phyloP scores from a whole-genome alignment of 2,329 filamentous ascomycete species.

The Myriosclerotinia scirpicola region DNA sequence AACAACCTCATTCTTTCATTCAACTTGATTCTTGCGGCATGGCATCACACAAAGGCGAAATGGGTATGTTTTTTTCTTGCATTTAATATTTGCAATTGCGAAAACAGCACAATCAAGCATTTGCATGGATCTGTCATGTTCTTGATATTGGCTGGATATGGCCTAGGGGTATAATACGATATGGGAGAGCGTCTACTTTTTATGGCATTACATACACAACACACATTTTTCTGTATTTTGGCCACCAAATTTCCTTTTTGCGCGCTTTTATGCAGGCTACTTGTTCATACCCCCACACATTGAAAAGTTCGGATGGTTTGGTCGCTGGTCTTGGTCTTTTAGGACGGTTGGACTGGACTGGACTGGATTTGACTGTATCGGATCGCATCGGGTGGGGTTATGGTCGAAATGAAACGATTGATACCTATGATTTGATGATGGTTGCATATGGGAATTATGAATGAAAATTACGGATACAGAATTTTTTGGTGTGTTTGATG shows the following conservation, averaged over 20 bases:
- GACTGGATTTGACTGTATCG: conserved; percentile 1
- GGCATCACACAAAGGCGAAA: conserved; percentile 25
- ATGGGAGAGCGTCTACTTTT: conserved; percentile 20
- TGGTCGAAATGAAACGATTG: conserved; percentile 10
- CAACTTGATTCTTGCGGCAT: conserved; percentile 25
- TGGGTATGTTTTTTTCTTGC: conserved; percentile 24
- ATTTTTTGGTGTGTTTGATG: background rate
- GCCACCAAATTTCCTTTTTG: conserved; percentile 19
- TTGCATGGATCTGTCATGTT: conserved; percentile 23
- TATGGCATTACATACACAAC: conserved; percentile 15
- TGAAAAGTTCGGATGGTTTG: conserved; percentile 21
- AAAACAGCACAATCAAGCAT: conserved; percentile 23
- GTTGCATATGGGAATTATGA: conserved; percentile 21
- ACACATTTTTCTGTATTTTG: conserved; percentile 20
- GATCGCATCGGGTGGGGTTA: conserved; percentile 16
- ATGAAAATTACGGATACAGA: conserved; percentile 16
- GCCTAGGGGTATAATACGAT: conserved; percentile 22
- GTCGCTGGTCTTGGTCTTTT: conserved; percentile 21
- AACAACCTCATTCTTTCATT: conserved; percentile 23
- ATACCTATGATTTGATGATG: conserved; percentile 21
- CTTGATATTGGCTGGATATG: conserved; percentile 24
- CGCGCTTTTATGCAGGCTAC: conserved; percentile 14
- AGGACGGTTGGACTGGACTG: conserved; percentile 14
- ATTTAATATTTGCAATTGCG: conserved; percentile 19
- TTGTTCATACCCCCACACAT: conserved; percentile 23